Evolutionary conservation across 129 eudicot species (phyloP).

Genomic region (Solidago caesia): DNA sequence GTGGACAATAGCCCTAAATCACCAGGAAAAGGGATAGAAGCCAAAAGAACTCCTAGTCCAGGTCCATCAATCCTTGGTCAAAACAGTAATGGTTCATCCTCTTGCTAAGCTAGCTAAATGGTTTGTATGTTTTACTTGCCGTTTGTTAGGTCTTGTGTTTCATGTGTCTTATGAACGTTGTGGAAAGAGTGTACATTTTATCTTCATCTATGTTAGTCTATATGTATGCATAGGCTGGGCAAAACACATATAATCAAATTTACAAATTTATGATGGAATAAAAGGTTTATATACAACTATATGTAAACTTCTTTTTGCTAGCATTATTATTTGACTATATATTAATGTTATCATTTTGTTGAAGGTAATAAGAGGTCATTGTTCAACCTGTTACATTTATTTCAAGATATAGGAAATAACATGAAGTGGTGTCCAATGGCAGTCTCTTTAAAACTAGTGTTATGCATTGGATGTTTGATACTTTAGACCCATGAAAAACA

Average conservation of each 20-base stretch:
- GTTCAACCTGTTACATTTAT: not conserved
- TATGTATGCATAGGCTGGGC: constrained; percentile 43
- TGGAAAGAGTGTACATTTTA: constrained; percentile 30
- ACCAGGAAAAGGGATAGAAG: constrained; percentile 42
- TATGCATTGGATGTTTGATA: not conserved
- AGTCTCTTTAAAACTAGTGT: not conserved
- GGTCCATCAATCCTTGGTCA: constrained; percentile 48
- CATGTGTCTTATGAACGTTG: constrained; percentile 15
- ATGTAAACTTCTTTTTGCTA: not conserved
- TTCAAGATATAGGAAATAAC: not conserved
- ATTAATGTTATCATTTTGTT: constrained; percentile 13
- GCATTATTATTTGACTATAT: constrained; percentile 16
- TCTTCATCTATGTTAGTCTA: constrained; percentile 21
- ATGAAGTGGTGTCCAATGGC: not conserved
- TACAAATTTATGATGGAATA: constrained; percentile 25
- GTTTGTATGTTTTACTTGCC: constrained; percentile 29
- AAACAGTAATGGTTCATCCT: constrained; percentile 47
- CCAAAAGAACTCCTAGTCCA: constrained; percentile 54
- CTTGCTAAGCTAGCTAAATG: constrained; percentile 51
- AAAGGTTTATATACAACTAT: constrained; percentile 14
- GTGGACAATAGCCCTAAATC: constrained; percentile 45
- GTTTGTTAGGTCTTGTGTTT: constrained; percentile 26
- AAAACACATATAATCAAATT: constrained; percentile 30
- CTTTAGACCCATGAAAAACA: not conserved
- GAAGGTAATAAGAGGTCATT: not conserved